Base-by-base conservation (phyloP, 768 basidiomycete species). In the Russula foetens region DNA sequence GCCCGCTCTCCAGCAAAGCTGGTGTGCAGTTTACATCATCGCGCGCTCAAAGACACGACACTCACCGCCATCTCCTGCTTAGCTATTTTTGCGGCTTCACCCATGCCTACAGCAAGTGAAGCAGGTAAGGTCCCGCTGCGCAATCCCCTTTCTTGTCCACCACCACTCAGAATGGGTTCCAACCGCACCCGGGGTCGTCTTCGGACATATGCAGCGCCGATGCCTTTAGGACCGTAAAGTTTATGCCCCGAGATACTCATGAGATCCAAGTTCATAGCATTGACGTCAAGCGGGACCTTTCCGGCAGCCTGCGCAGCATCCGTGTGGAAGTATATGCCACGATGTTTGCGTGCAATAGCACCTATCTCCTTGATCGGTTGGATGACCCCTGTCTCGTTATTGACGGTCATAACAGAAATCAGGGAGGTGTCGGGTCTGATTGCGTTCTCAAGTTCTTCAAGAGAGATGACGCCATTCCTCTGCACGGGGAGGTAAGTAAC, bases 331-430 rank as follows among this genome's bases (percentile, higher is more conserved):
- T 92, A 88, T 19, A 96, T 81, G 15, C 93, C 92, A 61, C 90
- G 86, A 70, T 96, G 86, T 73, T 91, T 89, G 69, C 87, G 86
- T 33, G 89, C 71, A 38, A 96, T 80, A 2, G 84, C 82, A 31
- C 96, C 96, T 58, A 99, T 99, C 71, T 98, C 93, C 70, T 91
- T 88, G 64, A 98, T 79, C 2, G 97, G 97, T 70, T 98, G 97
- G 57, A 99, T 97, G 65, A 98, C 95, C 24, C 97, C 97, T 4
- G 94, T 98, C 75, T 99, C 97, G 74, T 99, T 99, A 77, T 99
- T 99, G 60, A 99, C 97, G 19, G 90, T 83, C 97, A 99, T 99
- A 71, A 99, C 86, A 14, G 94, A 96, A 47, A 99, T 85, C n/a
- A 98, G 76, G 1, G 90, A 90, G 14, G 92, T 94, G 62, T 94